Evolutionary conservation across 2,329 filamentous ascomycete species (phyloP).

Genomic region (Fusarium longipes): DNA sequence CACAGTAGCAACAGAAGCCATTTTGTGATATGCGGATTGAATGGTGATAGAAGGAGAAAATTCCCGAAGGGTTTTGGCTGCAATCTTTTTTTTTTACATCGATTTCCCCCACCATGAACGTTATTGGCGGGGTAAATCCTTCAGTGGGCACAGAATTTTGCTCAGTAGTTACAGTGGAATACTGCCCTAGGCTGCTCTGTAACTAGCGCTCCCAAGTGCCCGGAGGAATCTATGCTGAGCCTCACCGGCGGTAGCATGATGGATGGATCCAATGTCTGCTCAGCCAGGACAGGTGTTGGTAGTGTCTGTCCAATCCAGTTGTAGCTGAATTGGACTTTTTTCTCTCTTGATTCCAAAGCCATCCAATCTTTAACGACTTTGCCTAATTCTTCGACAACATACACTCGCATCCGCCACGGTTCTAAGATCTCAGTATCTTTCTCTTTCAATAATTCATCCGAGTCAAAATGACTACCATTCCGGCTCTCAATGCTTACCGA

Average conservation of each 20-base stretch:
- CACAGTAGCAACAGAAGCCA: slow-evolving; percentile 73
- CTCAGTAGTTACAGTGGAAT: slow-evolving; percentile 11
- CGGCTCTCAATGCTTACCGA: slow-evolving; percentile 83
- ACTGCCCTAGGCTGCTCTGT: not conserved
- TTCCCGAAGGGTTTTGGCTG: slow-evolving; percentile 28
- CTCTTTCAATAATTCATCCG: not conserved
- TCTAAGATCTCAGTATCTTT: no score
- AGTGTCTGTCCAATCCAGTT: slow-evolving; percentile 5
- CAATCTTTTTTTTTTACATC: slow-evolving; percentile 34
- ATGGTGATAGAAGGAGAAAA: slow-evolving; percentile 39
- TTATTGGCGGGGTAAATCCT: slow-evolving; percentile 44
- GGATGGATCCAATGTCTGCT: not conserved
- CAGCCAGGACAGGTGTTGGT: not conserved
- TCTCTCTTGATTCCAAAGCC: slow-evolving; percentile 18
- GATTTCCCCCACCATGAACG: slow-evolving; percentile 38
- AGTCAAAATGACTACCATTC: slow-evolving; percentile 47
- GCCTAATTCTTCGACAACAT: not conserved
- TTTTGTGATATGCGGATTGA: slow-evolving; percentile 52
- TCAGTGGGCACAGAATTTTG: slow-evolving; percentile 6
- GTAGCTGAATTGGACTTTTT: slow-evolving; percentile 23
- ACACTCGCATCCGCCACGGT: not conserved
- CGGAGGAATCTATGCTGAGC: not conserved
- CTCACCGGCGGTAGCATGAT: not conserved
- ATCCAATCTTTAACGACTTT: slow-evolving; percentile 2
- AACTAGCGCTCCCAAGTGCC: not conserved